Conservation (phyloP, 2,329 filamentous ascomycete species). For the Triangularia setosa region DNA sequence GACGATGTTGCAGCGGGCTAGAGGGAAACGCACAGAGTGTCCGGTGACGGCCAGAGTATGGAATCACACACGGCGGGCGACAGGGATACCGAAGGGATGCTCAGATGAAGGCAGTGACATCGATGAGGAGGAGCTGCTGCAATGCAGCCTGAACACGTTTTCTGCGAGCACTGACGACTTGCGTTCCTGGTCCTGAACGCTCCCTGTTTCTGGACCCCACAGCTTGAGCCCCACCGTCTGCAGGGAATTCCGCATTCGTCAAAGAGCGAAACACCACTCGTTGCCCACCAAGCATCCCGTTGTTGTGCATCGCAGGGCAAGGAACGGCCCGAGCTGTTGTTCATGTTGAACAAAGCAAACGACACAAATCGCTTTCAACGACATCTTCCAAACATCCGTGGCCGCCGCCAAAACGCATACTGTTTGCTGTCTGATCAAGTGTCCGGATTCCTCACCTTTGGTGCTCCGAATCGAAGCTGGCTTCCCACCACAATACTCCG, state of each 20-base stretch:
- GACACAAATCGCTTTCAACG: neutral
- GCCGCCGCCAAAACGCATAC: neutral
- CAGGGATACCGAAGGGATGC: neutral
- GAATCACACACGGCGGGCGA: neutral
- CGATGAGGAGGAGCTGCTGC: neutral
- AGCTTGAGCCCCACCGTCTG: neutral
- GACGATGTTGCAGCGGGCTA: neutral
- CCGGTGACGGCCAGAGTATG: neutral
- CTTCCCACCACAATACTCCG: too few species aligned
- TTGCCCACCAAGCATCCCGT: neutral
- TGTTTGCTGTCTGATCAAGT: neutral
- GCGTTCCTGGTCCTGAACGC: neutral
- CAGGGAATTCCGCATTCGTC: slow-evolving; percentile 3
- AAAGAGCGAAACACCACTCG: slow-evolving; percentile 1
- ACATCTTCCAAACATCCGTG: neutral
- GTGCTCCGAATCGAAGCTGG: neutral
- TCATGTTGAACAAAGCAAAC: neutral
- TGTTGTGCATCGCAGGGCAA: neutral
- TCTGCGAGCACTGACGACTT: neutral
- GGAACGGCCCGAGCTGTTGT: slow-evolving; percentile 1
- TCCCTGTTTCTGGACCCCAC: neutral
- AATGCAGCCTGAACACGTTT: slow-evolving; percentile 7
- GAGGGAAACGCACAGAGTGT: neutral
- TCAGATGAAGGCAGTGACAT: neutral
- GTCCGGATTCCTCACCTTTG: neutral